These are phyloP conservation scores for Penicillium roqueforti DNA, from an alignment of 495 filamentous ascomycete species.

Conservation along the genomic window DNA sequence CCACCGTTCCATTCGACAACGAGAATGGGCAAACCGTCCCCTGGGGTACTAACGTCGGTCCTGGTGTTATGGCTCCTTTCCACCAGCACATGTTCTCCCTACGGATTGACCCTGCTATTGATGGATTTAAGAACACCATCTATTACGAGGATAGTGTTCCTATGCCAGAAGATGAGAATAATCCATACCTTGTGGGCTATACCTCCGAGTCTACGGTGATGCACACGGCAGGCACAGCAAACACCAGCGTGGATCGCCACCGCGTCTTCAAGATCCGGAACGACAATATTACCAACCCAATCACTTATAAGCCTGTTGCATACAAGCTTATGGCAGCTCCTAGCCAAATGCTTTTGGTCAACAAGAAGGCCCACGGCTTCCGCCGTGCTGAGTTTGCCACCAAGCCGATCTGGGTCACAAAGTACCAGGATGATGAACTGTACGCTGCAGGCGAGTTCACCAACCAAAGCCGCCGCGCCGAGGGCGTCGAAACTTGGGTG, in stretches of 20 bases:
- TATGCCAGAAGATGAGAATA: slow-evolving; percentile 67
- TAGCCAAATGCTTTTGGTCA: slow-evolving; percentile 77
- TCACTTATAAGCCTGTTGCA: slow-evolving; percentile 71
- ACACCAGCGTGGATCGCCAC: slow-evolving; percentile 58
- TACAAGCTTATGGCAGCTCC: slow-evolving; percentile 74
- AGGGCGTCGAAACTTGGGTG: slow-evolving; percentile 53
- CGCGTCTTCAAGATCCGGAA: slow-evolving; percentile 82
- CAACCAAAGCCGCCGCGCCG: slow-evolving; percentile 70
- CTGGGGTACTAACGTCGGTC: slow-evolving; percentile 84
- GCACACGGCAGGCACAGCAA: slow-evolving; percentile 54
- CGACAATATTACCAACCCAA: slow-evolving; percentile 54
- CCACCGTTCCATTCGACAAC: slow-evolving; percentile 72
- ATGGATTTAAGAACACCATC: slow-evolving; percentile 66
- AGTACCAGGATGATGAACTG: slow-evolving; percentile 71
- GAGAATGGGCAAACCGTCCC: slow-evolving; percentile 52
- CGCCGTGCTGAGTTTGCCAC: slow-evolving; percentile 79
- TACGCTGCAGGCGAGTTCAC: slow-evolving; percentile 83
- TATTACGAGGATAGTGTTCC: slow-evolving; percentile 70
- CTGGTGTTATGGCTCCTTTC: slow-evolving; percentile 71
- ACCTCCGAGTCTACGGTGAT: slow-evolving; percentile 59
- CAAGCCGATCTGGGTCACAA: slow-evolving; percentile 76
- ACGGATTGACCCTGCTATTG: slow-evolving; percentile 77
- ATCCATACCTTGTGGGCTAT: slow-evolving; percentile 79
- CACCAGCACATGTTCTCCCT: slow-evolving; percentile 93
- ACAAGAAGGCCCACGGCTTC: slow-evolving; percentile 61